These are phyloP conservation scores for Didymellaceae sp. DNA, from an alignment of 2,329 filamentous ascomycete species.

Conservation along the genomic window DNA sequence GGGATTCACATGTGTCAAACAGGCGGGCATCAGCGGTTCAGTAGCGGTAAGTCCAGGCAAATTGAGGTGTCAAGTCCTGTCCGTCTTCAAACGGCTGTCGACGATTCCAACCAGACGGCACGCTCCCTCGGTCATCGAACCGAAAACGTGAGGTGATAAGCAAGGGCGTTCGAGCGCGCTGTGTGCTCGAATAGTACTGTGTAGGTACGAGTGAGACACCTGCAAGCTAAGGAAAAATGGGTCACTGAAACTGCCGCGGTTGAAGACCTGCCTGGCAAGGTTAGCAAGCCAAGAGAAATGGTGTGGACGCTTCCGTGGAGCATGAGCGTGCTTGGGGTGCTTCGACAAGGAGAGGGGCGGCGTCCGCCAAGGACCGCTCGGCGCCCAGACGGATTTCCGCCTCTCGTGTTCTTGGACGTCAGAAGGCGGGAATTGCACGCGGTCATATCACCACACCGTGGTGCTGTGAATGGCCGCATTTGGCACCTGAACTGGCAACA, in stretches of 20 bases:
- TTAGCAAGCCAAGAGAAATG: conserved; percentile 11
- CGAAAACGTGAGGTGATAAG: conserved; percentile 27
- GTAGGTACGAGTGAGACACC: no score
- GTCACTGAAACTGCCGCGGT: conserved; percentile 12
- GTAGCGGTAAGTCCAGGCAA: conserved; percentile 12
- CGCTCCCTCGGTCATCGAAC: conserved; percentile 12
- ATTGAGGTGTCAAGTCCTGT: conserved; percentile 1
- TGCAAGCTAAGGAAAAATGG: not conserved
- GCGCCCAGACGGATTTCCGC: no score
- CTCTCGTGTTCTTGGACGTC: no score
- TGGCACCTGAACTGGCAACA: not conserved
- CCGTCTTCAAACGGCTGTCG: conserved; percentile 4
- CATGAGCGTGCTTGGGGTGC: conserved; percentile 15
- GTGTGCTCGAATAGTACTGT: conserved; percentile 22
- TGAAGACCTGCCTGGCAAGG: conserved; percentile 22
- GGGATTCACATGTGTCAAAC: conserved; percentile 2
- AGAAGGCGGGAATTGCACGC: conserved; percentile 3
- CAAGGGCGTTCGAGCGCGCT: conserved; percentile 19
- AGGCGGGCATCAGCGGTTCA: conserved; percentile 12
- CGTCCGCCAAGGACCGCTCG: conserved; percentile 10
- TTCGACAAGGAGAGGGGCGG: conserved; percentile 13
- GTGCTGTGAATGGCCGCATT: not conserved
- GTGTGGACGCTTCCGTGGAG: conserved; percentile 13
- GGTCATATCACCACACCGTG: not conserved
- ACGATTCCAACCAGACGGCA: conserved; percentile 8